A percentile compares a stretch with the other conserved stretches of the same genome.
Conservation (phyloP, 2,329 filamentous ascomycete genomes). For the Trichoderma asperellum region DNA sequence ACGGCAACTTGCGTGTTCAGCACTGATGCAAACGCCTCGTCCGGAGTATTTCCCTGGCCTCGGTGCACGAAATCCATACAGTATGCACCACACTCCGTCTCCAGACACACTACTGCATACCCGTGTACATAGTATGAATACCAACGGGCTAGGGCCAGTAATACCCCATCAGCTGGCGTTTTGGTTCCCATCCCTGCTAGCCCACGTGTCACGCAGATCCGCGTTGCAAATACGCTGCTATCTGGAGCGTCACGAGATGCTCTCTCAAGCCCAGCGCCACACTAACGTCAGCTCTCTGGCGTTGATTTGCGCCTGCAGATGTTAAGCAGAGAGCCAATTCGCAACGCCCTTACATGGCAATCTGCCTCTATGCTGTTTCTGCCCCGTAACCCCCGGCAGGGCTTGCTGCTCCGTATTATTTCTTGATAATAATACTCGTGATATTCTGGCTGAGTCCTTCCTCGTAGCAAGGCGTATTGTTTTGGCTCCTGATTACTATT, state of each 20-base stretch:
- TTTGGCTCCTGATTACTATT: neutral
- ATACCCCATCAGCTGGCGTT: neutral
- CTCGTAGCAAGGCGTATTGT: neutral
- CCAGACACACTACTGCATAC: neutral
- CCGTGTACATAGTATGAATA: too few species aligned
- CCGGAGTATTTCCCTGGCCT: neutral
- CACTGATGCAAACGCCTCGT: neutral
- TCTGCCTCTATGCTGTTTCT: neutral
- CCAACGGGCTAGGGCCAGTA: neutral
- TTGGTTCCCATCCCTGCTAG: conserved; percentile 29
- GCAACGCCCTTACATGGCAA: neutral
- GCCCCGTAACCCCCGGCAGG: neutral
- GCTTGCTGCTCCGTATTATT: neutral
- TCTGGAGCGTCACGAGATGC: conserved; percentile 14
- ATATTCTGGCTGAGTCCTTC: neutral
- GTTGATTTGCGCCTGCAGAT: conserved; percentile 28
- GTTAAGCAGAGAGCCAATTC: neutral
- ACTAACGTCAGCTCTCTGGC: conserved; percentile 12
- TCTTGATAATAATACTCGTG: neutral
- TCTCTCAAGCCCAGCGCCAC: conserved; percentile 5
- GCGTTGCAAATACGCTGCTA: conserved; percentile 20
- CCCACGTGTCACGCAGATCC: conserved; percentile 32
- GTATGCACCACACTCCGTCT: neutral
- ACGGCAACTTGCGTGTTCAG: neutral
- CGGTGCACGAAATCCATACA: neutral